Percentiles rank a stretch among this genome's conserved stretches.
Evolutionary conservation across 208 protist genomes (phyloP).

Genomic region (Trypanosoma cruzi): DNA sequence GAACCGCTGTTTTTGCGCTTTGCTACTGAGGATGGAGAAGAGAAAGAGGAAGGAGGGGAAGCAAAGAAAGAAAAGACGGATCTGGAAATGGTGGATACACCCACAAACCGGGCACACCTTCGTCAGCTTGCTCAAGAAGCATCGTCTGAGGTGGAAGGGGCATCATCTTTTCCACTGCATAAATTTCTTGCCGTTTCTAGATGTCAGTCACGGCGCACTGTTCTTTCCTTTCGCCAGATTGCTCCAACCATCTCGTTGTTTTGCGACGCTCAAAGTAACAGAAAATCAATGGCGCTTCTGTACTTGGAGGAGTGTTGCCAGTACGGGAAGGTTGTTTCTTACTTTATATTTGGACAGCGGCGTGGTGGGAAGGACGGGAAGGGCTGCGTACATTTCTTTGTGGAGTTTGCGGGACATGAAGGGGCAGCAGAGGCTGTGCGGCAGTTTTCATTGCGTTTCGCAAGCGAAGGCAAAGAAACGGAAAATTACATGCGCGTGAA

Average conservation of each 20-base stretch:
- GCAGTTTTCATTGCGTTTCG: slow-evolving; percentile 37
- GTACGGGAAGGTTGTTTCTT: slow-evolving; percentile 77
- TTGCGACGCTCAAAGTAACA: slow-evolving; percentile 23
- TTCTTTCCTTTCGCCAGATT: slow-evolving; percentile 51
- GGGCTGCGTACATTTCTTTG: slow-evolving; percentile 37
- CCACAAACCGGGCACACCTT: not conserved
- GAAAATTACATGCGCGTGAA: slow-evolving; percentile 23
- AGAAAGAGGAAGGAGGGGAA: not conserved
- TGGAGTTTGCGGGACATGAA: slow-evolving; percentile 56
- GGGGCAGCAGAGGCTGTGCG: slow-evolving; percentile 53
- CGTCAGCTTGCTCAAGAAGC: slow-evolving; percentile 5
- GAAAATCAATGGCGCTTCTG: slow-evolving; percentile 45
- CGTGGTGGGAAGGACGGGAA: slow-evolving; percentile 3
- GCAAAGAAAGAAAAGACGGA: no score
- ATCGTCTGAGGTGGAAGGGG: slow-evolving; percentile 1
- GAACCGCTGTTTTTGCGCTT: slow-evolving; percentile 16
- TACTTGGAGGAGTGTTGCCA: slow-evolving; percentile 76
- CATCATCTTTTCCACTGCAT: slow-evolving; percentile 17
- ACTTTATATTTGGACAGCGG: slow-evolving; percentile 40
- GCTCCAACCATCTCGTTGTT: slow-evolving; percentile 23
- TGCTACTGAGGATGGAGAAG: not conserved
- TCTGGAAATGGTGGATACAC: not conserved
- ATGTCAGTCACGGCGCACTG: slow-evolving; percentile 8
- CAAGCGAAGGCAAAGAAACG: not conserved
- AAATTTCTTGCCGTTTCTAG: slow-evolving; percentile 20